These are phyloP conservation scores for Alternaria brassicicola DNA, from an alignment of 2,329 filamentous ascomycete genomes.

Conservation along the genomic window DNA sequence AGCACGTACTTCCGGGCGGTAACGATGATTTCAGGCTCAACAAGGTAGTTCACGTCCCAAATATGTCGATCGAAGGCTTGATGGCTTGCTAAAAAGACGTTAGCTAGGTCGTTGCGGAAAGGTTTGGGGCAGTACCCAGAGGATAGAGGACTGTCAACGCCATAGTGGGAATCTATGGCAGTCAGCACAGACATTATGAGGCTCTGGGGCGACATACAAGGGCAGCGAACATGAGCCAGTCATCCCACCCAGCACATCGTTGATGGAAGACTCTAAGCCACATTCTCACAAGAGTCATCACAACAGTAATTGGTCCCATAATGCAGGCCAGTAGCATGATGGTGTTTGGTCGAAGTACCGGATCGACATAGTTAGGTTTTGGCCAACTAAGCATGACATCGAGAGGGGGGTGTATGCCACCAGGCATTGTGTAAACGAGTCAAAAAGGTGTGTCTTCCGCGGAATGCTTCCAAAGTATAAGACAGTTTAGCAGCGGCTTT, in stretches of 20 bases:
- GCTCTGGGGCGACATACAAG: slow-evolving; percentile 21
- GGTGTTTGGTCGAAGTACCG: slow-evolving; percentile 27
- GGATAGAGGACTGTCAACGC: slow-evolving; percentile 29
- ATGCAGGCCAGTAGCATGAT: slow-evolving; percentile 27
- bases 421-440: slow-evolving; percentile 32
- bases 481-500: neutral
- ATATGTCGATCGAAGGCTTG: slow-evolving; percentile 35
- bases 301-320: slow-evolving; percentile 30
- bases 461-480: neutral
- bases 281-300: slow-evolving; percentile 32
- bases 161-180: slow-evolving; percentile 22
- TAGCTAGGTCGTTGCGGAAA: slow-evolving; percentile 1
- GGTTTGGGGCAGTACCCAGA: slow-evolving; percentile 15
- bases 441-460: neutral
- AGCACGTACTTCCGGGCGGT: slow-evolving; percentile 36
- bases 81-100: slow-evolving; percentile 18
- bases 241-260: slow-evolving; percentile 34
- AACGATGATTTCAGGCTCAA: slow-evolving; percentile 16
- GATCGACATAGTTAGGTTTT: slow-evolving; percentile 30
- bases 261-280: slow-evolving; percentile 40
- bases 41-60: slow-evolving; percentile 32
- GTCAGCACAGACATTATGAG: slow-evolving; percentile 11
- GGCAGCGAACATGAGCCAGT: slow-evolving; percentile 39
- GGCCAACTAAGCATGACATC: slow-evolving; percentile 35
- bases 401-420: slow-evolving; percentile 37